A percentile compares a stretch with the other conserved stretches of the same genome.
Conservation (phyloP, 1,284 basidiomycete genomes). For the Cystobasidium pallidum region DNA sequence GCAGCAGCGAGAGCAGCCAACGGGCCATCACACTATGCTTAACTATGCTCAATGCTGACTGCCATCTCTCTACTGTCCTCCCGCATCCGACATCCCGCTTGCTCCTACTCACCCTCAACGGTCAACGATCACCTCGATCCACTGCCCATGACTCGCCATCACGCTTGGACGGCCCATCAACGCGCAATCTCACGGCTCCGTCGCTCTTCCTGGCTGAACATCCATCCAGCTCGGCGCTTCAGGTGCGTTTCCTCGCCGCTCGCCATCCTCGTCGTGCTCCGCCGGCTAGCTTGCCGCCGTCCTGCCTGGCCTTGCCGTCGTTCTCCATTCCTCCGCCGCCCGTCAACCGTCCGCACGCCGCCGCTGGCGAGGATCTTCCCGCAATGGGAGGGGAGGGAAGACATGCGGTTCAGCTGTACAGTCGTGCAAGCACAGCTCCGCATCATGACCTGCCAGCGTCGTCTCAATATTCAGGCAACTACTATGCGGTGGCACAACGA, state of each 20-base stretch:
- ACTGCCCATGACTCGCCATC: background rate
- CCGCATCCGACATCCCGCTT: background rate
- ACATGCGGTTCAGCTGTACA: no score
- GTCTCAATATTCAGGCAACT: no score
- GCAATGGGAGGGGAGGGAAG: no score
- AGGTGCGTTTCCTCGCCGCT: background rate
- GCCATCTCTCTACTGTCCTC: background rate
- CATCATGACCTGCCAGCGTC: no score
- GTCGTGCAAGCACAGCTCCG: no score
- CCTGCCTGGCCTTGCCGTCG: background rate
- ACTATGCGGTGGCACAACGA: no score
- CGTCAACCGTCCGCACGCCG: constrained; percentile 7
- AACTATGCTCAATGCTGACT: no score
- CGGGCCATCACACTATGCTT: no score
- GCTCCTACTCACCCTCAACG: constrained; percentile 2
- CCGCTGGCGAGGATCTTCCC: background rate
- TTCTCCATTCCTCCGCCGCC: constrained; percentile 7
- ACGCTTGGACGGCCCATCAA: no score
- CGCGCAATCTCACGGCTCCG: no score
- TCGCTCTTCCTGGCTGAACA: background rate
- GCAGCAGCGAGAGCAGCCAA: no score
- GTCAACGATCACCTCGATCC: background rate
- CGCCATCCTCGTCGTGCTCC: background rate
- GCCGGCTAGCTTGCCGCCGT: background rate
- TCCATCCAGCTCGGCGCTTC: constrained; percentile 21